Percentiles rank a stretch among this genome's conserved stretches.
Evolutionary conservation across 1,139 yeast genomes (phyloP).

Genomic region (Yamadazyma siamensis): DNA sequence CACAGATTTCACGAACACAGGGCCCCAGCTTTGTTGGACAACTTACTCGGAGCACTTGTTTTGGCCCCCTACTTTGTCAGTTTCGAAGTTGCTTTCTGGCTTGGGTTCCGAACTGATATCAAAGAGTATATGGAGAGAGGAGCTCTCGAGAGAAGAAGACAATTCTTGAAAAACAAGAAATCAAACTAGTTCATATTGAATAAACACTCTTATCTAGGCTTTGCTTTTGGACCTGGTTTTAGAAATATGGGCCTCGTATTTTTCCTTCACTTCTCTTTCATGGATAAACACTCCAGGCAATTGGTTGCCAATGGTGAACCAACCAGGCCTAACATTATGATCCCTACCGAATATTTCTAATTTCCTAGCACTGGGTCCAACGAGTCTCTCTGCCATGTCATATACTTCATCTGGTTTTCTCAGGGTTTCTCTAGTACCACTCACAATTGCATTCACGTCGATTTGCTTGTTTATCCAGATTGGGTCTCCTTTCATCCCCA

Average conservation of each 20-base stretch:
- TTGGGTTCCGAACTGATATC: conserved; percentile 60
- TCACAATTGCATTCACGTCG: conserved; percentile 76
- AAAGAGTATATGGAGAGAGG: conserved; percentile 51
- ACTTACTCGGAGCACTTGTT: conserved; percentile 77
- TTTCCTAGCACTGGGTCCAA: conserved; percentile 71
- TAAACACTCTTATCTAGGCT: not conserved
- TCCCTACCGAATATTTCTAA: conserved; percentile 86
- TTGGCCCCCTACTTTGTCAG: conserved; percentile 89
- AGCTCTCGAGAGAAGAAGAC: conserved; percentile 38
- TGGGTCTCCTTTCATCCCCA: conserved; percentile 81
- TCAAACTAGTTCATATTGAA: conserved; percentile 1
- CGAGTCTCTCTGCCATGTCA: conserved; percentile 80
- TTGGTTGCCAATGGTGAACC: conserved; percentile 90
- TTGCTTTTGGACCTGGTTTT: not conserved
- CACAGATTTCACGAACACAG: conserved; percentile 79
- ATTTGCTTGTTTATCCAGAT: conserved; percentile 63
- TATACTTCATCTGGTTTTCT: conserved; percentile 89
- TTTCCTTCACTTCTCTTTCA: conserved; percentile 54
- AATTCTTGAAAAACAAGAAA: conserved; percentile 15
- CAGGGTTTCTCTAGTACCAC: conserved; percentile 83
- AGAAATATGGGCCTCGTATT: conserved; percentile 31
- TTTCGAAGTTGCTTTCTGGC: conserved; percentile 66
- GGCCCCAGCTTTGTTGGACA: conserved; percentile 86
- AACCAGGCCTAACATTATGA: conserved; percentile 82
- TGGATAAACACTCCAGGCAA: conserved; percentile 55